phyloP scores from a whole-genome alignment of 108 stramenopile species.

The Mediolabrus comicus region DNA sequence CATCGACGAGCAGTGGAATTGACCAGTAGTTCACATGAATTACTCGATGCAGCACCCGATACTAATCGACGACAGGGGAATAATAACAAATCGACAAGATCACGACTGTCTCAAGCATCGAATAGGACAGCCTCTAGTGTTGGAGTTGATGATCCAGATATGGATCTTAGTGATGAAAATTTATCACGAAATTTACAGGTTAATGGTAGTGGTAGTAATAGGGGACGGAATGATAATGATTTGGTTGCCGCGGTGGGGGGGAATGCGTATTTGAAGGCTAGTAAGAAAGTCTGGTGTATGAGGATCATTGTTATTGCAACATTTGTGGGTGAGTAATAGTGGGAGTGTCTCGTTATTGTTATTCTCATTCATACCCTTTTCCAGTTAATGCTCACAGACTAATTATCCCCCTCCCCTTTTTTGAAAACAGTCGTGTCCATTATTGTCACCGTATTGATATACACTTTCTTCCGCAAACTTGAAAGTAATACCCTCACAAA shows the following conservation, averaged over 20 bases:
- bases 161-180: background rate
- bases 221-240: constrained; percentile 1
- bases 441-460: constrained; percentile 6
- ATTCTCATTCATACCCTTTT: background rate
- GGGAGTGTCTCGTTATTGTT: background rate
- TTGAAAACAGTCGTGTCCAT: constrained; percentile 2
- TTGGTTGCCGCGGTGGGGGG: constrained; percentile 6
- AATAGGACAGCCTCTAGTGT: background rate
- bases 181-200: background rate
- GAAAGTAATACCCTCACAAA: background rate
- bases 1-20: background rate
- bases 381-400: no score
- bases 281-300: constrained; percentile 5
- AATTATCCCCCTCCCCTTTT: background rate
- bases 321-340: background rate
- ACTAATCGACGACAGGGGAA: background rate
- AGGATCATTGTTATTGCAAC: constrained; percentile 16
- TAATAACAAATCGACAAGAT: background rate
- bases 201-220: background rate
- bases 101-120: background rate
- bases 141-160: background rate
- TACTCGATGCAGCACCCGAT: background rate
- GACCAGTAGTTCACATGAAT: background rate
- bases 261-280: constrained; percentile 5
- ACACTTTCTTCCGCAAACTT: background rate